These are phyloP conservation scores for Penicillium sp. DNA, from an alignment of 2,329 filamentous ascomycete genomes.

Conservation along the genomic window DNA sequence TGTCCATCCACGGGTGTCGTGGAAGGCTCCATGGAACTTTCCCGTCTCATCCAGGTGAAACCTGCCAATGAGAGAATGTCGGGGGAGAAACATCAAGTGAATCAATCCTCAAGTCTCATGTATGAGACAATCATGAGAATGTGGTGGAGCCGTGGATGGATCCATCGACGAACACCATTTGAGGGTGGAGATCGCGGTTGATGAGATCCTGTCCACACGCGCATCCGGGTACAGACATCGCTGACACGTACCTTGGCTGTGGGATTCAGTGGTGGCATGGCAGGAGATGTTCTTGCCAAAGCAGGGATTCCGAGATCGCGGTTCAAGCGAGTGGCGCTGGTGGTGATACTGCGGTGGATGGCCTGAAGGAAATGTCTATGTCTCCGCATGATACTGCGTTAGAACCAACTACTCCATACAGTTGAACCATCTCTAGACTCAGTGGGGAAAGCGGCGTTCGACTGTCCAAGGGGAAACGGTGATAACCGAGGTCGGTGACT, in stretches of 20 bases:
- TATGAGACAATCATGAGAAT: too few species aligned
- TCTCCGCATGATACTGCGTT: conserved; percentile 9
- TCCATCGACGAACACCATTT: too few species aligned
- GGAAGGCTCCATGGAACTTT: background rate
- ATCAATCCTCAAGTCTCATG: too few species aligned
- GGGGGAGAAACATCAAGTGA: too few species aligned
- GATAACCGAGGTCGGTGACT: conserved; percentile 13
- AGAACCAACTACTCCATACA: background rate
- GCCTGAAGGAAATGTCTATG: conserved; percentile 2
- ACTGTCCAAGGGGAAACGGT: background rate
- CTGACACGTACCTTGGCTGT: conserved; percentile 21
- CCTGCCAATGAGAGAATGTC: too few species aligned
- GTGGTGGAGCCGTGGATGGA: too few species aligned
- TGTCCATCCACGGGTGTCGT: conserved; percentile 18
- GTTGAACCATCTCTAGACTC: too few species aligned
- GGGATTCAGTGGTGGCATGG: conserved; percentile 25
- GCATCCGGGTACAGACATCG: too few species aligned
- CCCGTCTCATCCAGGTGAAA: too few species aligned
- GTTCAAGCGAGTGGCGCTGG: background rate
- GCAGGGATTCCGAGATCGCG: background rate
- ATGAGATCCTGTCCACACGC: too few species aligned
- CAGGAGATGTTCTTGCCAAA: background rate
- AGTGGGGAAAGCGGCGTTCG: conserved; percentile 4
- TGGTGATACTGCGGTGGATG: conserved; percentile 7
- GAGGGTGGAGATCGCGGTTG: too few species aligned